phyloP scores from a whole-genome alignment of 2,329 filamentous ascomycete species.

The Pseudomassariella vexata region DNA sequence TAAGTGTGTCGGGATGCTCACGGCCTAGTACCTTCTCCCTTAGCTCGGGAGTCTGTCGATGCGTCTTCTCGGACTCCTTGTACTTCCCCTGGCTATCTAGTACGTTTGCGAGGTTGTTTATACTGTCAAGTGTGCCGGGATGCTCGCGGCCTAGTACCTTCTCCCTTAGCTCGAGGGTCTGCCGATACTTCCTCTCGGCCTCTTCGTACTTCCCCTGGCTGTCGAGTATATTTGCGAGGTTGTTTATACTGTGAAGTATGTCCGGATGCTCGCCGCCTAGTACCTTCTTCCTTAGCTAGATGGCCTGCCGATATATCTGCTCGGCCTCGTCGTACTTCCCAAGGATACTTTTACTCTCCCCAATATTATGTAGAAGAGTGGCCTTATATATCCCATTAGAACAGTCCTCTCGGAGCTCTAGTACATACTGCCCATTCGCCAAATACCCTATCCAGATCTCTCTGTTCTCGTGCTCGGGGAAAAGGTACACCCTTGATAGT shows the following conservation, averaged over 20 bases:
- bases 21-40: neutral
- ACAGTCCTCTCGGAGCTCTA: conserved; percentile 1
- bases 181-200: neutral
- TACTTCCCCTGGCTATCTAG: neutral
- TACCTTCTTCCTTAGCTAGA: neutral
- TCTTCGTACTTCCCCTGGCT: neutral
- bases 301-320: neutral
- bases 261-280: neutral
- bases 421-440: conserved; percentile 3
- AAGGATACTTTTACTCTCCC: neutral
- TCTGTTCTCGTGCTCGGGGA: neutral
- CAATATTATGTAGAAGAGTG: too few relatives aligned
- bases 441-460: conserved; percentile 4
- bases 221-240: neutral
- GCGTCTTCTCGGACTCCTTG: neutral
- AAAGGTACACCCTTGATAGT: conserved; percentile 1
- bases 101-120: conserved; percentile 1
- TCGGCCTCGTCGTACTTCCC: conserved; percentile 1
- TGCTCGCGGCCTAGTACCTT: neutral
- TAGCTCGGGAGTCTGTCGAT: neutral
- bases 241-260: conserved; percentile 2
- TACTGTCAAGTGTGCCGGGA: conserved; percentile 2
- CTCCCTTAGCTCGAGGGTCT: neutral
- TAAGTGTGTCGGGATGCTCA: neutral
- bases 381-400: too few relatives aligned